Conservation (phyloP, 1,139 yeast species). For the Yarrowia galli region DNA sequence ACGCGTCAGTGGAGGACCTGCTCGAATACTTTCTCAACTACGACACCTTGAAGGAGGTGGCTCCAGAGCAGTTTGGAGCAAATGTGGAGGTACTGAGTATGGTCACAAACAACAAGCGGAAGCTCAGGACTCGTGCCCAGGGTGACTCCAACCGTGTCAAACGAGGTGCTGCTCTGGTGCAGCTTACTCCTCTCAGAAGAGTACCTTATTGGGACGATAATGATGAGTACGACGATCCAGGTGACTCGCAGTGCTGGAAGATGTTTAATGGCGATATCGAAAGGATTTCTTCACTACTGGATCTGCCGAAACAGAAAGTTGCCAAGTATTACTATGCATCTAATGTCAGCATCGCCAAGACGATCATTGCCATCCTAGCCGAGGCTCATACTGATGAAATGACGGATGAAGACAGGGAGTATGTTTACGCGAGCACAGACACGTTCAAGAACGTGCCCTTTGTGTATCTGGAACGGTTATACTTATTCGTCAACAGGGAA, state of each 20-base stretch:
- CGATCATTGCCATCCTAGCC: constrained; percentile 17
- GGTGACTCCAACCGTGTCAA: constrained; percentile 17
- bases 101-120: neutral
- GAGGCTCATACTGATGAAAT: constrained; percentile 10
- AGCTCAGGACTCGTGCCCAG: constrained; percentile 21
- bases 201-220: constrained; percentile 29
- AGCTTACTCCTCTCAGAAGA: constrained; percentile 24
- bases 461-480: constrained; percentile 13
- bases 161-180: constrained; percentile 27
- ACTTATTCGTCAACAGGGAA: constrained; percentile 19
- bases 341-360: constrained; percentile 22
- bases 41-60: constrained; percentile 31
- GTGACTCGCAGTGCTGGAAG: constrained; percentile 28
- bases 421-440: constrained; percentile 13
- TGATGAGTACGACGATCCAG: constrained; percentile 11
- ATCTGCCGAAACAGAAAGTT: constrained; percentile 13
- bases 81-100: constrained; percentile 13
- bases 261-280: constrained; percentile 28
- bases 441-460: constrained; percentile 14
- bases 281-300: neutral
- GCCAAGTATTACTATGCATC: constrained; percentile 36
- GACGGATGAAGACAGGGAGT: constrained; percentile 10
- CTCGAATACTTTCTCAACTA: constrained; percentile 34
- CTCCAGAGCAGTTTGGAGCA: constrained; percentile 17
- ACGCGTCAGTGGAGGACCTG: constrained; percentile 17